Conservation (phyloP, 257 asterid species). For the Dorcoceras hygrometricum region DNA sequence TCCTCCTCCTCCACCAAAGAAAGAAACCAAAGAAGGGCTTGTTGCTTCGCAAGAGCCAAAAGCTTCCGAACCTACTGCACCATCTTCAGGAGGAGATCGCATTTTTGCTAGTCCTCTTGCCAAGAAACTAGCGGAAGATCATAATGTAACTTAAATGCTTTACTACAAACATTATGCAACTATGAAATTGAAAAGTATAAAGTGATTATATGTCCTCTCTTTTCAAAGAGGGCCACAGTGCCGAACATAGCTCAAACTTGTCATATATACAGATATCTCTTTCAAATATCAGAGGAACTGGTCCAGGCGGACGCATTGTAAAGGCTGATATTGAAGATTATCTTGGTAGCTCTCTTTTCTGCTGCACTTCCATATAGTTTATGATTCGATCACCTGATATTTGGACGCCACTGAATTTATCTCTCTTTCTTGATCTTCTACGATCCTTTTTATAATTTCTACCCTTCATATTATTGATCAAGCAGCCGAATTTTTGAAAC, state of each 20-base stretch:
- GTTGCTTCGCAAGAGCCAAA: conserved; percentile 59
- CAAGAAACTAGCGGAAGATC: conserved; percentile 47
- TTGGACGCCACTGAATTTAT: neutral
- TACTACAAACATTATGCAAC: too few relatives aligned
- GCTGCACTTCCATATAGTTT: neutral
- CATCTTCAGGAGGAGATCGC: conserved; percentile 49
- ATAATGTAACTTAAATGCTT: conserved; percentile 30
- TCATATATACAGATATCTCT: conserved; percentile 38
- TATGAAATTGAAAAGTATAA: neutral
- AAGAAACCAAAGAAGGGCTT: conserved; percentile 52
- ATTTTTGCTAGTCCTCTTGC: conserved; percentile 56
- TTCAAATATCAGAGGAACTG: conserved; percentile 49
- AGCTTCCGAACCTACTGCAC: conserved; percentile 51
- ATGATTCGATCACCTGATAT: neutral
- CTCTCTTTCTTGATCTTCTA: neutral
- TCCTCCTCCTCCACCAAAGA: conserved; percentile 63
- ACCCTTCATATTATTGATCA: neutral
- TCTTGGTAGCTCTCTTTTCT: conserved; percentile 35
- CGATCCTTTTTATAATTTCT: neutral
- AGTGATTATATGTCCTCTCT: conserved; percentile 18
- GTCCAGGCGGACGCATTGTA: conserved; percentile 53
- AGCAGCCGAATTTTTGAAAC: conserved; percentile 13
- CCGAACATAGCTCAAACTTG: neutral
- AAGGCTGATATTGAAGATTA: conserved; percentile 54
- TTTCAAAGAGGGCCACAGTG: neutral